phyloP scores from a whole-genome alignment of 2,329 filamentous ascomycete species.

The Ploettnerulaceae sp. region DNA sequence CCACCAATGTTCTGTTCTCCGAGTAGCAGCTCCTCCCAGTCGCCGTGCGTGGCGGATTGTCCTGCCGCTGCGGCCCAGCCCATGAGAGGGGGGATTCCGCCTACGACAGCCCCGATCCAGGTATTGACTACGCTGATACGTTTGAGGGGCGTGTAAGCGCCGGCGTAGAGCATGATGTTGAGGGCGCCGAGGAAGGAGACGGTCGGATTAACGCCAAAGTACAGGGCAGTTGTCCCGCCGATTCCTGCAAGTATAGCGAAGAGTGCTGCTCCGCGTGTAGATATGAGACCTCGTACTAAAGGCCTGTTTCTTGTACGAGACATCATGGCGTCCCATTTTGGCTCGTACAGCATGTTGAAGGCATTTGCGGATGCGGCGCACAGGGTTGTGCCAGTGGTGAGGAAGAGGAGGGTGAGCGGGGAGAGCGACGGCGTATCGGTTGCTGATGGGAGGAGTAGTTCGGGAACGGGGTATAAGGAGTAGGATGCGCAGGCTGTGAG shows the following conservation, averaged over 20 bases:
- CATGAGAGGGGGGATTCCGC: constrained; percentile 93
- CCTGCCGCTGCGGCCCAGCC: constrained; percentile 95
- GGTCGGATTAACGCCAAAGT: constrained; percentile 90
- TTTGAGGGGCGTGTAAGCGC: constrained; percentile 89
- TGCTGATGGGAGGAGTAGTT: constrained; percentile 65
- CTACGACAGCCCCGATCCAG: constrained; percentile 89
- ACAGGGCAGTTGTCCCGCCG: constrained; percentile 67
- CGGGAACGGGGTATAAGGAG: constrained; percentile 86
- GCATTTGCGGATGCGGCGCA: constrained; percentile 90
- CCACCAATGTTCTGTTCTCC: constrained; percentile 68
- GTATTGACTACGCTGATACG: constrained; percentile 83
- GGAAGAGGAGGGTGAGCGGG: constrained; percentile 84
- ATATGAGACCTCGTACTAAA: constrained; percentile 76
- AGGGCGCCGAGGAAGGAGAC: constrained; percentile 77
- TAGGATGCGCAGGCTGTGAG: constrained; percentile 89
- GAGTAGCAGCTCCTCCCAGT: constrained; percentile 74
- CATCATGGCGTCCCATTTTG: constrained; percentile 86
- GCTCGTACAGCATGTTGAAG: constrained; percentile 96
- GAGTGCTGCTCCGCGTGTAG: constrained; percentile 61
- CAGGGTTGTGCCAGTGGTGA: constrained; percentile 82
- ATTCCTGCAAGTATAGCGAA: constrained; percentile 75
- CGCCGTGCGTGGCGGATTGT: constrained; percentile 72
- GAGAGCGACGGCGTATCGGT: constrained; percentile 74
- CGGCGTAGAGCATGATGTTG: constrained; percentile 88
- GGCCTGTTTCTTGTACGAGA: constrained; percentile 86